Base-by-base conservation (phyloP, 257 asterid species). In the Ajuga chamaepitys region DNA sequence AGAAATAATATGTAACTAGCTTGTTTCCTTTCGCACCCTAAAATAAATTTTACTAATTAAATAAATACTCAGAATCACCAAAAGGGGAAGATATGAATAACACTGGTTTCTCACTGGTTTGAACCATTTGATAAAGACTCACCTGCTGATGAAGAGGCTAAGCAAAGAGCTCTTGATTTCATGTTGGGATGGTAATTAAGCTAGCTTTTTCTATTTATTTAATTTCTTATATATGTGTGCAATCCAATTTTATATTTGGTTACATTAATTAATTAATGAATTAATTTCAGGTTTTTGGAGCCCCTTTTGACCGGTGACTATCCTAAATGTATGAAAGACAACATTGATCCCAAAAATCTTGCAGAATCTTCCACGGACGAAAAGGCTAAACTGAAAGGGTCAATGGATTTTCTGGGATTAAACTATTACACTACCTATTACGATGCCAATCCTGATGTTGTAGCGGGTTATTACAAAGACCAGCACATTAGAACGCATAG, bases 341-440 rank as follows among this genome's bases (percentile, higher is more conserved):
- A 12, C 0, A 77, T 71, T 0, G 55, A 30, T 24, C 9, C 77
- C 74, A 0, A 21, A 14, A 45, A n/a, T n/a, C n/a, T n/a, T n/a
- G n/a, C n/a, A n/a, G n/a, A n/a, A n/a, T n/a, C n/a, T n/a, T 75
- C 70, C 53, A 34, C 54, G 0, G 8, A 12, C 0, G 64, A 54
- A 9, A 38, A 75, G 18, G 8, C 7, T 3, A 9, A 3, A 9
- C 3, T 26, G 28, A 35, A 34, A 57, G 77, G 71, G 7, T 71
- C 77, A 1, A 71, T 59, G 5, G 77, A 76, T 16, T 76, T 71
- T 34, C 53, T 76, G 0, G 81, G 81, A n/a, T 18, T 76, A 61
- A 76, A 76, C 41, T 72, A 76, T 67, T 76, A 76, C 68, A 76
- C 81, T 0, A 56, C 71, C 16, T 4, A 25, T 34, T 74, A 67